Conservation (phyloP, 2,329 filamentous ascomycete species). For the Nectriaceae sp. region DNA sequence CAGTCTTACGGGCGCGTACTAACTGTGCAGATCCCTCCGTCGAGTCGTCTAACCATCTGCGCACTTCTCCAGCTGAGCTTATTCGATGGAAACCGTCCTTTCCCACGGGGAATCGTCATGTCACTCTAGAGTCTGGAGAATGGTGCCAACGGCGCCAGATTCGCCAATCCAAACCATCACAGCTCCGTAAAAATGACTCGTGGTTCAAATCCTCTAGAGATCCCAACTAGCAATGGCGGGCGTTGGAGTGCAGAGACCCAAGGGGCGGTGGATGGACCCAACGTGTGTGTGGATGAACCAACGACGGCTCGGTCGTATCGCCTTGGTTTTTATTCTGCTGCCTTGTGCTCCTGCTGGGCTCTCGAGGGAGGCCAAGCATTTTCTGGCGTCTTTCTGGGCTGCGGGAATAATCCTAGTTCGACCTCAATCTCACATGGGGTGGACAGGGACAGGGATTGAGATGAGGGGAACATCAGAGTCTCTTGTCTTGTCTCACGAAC, state of each 20-base stretch:
- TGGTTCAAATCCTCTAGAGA: no score
- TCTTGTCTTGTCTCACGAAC: no score
- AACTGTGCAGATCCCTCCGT: background rate
- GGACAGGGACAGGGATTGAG: background rate
- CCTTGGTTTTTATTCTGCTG: background rate
- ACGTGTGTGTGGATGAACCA: background rate
- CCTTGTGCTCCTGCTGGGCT: background rate
- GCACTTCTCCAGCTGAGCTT: background rate
- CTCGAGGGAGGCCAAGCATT: background rate
- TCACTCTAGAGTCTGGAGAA: no score
- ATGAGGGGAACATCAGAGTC: background rate
- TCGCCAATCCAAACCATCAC: no score
- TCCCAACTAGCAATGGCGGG: no score
- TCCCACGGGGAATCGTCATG: no score
- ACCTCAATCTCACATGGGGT: background rate
- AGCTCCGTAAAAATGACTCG: no score
- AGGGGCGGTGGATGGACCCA: no score
- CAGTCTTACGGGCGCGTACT: background rate
- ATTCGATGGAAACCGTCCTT: background rate
- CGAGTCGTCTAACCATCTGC: background rate
- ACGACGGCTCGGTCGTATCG: background rate
- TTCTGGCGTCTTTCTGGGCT: background rate
- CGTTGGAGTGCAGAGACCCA: no score
- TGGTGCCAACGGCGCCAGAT: no score
- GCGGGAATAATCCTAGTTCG: background rate